Conservation (phyloP, 2,329 filamentous ascomycete genomes). For the Penicillium sclerotigenum region DNA sequence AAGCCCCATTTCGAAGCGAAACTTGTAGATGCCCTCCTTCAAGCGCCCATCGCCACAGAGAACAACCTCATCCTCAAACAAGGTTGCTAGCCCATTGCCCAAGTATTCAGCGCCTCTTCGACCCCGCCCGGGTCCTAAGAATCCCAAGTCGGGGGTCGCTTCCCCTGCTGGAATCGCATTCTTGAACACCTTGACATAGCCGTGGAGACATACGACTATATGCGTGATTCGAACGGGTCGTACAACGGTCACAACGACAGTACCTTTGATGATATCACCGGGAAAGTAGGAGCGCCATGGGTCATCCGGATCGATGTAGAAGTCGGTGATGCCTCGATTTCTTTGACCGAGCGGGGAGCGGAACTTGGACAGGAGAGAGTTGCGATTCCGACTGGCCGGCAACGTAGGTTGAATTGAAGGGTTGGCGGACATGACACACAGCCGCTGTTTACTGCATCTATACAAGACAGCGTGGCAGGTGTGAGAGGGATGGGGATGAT, state of each 20-base stretch:
- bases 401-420: slow-evolving; percentile 32
- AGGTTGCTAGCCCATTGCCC: slow-evolving; percentile 61
- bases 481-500: slow-evolving; percentile 7
- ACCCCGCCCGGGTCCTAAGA: slow-evolving; percentile 54
- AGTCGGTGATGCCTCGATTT: slow-evolving; percentile 58
- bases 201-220: slow-evolving; percentile 61
- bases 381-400: slow-evolving; percentile 41
- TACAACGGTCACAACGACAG: slow-evolving; percentile 57
- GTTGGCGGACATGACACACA: slow-evolving; percentile 44
- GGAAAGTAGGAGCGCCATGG: slow-evolving; percentile 61
- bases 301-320: slow-evolving; percentile 60
- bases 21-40: slow-evolving; percentile 63
- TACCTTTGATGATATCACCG: slow-evolving; percentile 60
- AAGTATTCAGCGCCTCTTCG: slow-evolving; percentile 54
- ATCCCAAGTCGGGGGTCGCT: slow-evolving; percentile 48
- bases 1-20: slow-evolving; percentile 62
- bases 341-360: slow-evolving; percentile 53
- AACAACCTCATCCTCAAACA: slow-evolving; percentile 64
- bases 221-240: slow-evolving; percentile 63
- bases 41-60: slow-evolving; percentile 63
- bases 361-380: slow-evolving; percentile 52
- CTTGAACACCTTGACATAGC: slow-evolving; percentile 64
- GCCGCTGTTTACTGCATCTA: slow-evolving; percentile 32
- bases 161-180: slow-evolving; percentile 58
- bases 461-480: slow-evolving; percentile 25